A percentile compares a stretch with the other conserved stretches of the same genome.
Evolutionary conservation across 140 eudicot species (phyloP).

Genomic region (Bidens hawaiensis): DNA sequence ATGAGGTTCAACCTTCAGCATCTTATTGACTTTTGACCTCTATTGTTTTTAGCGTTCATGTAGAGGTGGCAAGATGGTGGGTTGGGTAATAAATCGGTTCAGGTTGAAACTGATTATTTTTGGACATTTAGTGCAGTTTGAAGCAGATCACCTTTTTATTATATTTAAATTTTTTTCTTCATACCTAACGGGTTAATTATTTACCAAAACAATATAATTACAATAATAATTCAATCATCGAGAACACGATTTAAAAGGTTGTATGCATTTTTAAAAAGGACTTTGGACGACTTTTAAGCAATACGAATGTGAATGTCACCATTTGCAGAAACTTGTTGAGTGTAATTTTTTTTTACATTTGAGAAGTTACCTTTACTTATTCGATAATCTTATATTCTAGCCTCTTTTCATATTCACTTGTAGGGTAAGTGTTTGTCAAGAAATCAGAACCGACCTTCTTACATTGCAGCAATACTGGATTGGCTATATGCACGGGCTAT

Average conservation of each 20-base stretch:
- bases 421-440: conserved; percentile 78
- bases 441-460: conserved; percentile 53
- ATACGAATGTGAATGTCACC: neutral
- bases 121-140: neutral
- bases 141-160: neutral
- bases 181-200: neutral
- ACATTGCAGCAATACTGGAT: conserved; percentile 49
- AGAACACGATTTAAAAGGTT: neutral
- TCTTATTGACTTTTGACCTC: conserved; percentile 12
- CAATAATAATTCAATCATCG: neutral
- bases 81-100: neutral
- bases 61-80: conserved; percentile 2
- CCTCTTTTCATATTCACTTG: conserved; percentile 14
- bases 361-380: conserved; percentile 9
- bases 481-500: conserved; percentile 69
- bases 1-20: conserved; percentile 56
- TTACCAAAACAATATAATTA: neutral
- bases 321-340: neutral
- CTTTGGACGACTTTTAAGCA: neutral
- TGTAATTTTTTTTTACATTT: neutral
- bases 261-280: neutral
- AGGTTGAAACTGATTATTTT: neutral
- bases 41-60: neutral
- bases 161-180: neutral
- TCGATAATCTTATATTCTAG: conserved; percentile 12